Conservation (phyloP, 345 rosid species). For the Eutrema japonicum region DNA sequence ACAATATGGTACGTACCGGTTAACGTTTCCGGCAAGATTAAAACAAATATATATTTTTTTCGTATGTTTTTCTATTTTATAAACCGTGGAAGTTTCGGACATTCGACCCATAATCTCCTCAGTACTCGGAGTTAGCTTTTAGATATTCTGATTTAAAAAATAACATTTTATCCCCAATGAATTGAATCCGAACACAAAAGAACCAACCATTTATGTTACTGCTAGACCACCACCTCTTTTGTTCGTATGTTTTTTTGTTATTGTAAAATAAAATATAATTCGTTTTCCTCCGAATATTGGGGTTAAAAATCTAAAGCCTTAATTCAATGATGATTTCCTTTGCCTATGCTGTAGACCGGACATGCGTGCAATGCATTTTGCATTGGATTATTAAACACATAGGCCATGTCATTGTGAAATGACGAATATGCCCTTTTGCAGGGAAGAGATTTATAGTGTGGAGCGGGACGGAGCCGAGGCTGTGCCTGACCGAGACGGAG, state of each 20-base stretch:
- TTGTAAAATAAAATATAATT: neutral
- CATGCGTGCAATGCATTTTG: neutral
- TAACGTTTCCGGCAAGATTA: neutral
- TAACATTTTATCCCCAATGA: no score
- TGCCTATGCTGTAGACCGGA: neutral
- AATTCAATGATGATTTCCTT: neutral
- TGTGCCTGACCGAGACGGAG: slow-evolving; percentile 77
- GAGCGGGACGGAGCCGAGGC: slow-evolving; percentile 89
- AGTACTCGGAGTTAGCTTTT: no score
- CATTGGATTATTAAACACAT: neutral
- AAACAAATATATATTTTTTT: neutral
- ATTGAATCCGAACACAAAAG: no score
- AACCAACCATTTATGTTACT: no score
- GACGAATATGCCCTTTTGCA: slow-evolving; percentile 36
- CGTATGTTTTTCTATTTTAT: neutral
- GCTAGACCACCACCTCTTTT: no score
- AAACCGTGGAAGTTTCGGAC: no score
- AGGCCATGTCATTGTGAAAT: neutral
- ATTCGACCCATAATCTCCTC: no score
- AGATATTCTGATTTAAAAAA: no score
- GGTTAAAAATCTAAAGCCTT: neutral
- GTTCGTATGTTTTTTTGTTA: neutral
- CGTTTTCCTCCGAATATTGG: neutral
- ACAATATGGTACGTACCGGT: slow-evolving; percentile 60
- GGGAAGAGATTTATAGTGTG: slow-evolving; percentile 88